Evolutionary conservation across 352 stramenopile species (phyloP).

Genomic region (Globisporangium lucens): DNA sequence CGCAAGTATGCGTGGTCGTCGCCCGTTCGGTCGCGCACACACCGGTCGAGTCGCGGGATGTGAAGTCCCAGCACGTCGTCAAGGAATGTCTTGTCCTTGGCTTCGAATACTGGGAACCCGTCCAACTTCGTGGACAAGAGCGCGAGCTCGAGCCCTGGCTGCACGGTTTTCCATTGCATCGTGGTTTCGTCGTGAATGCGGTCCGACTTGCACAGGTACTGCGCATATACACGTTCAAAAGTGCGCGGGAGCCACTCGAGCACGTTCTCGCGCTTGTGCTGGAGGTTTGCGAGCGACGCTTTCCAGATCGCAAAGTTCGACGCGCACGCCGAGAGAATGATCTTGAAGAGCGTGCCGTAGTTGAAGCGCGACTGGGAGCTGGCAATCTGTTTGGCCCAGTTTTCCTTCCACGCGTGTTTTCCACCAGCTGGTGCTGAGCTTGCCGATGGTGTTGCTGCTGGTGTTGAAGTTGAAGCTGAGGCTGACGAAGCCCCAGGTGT

Average conservation of each 20-base stretch:
- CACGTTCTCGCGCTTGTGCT: constrained; percentile 65
- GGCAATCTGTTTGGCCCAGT: constrained; percentile 77
- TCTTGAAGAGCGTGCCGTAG: constrained; percentile 70
- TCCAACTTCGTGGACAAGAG: constrained; percentile 53
- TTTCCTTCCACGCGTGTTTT: constrained; percentile 57
- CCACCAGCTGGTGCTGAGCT: constrained; percentile 7
- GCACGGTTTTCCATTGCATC: constrained; percentile 67
- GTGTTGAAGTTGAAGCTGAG: constrained; percentile 8
- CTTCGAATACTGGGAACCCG: constrained; percentile 57
- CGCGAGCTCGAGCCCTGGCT: constrained; percentile 69
- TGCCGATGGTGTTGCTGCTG: background rate
- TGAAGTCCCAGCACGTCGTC: constrained; percentile 79
- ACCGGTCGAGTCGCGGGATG: constrained; percentile 73
- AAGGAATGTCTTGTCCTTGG: constrained; percentile 63
- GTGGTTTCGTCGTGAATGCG: constrained; percentile 73
- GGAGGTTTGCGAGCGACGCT: constrained; percentile 55
- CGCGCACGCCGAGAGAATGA: constrained; percentile 53
- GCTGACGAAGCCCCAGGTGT: constrained; percentile 10
- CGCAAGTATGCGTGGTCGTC: constrained; percentile 83
- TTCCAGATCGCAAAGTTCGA: constrained; percentile 78
- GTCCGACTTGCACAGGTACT: constrained; percentile 74
- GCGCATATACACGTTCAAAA: constrained; percentile 70
- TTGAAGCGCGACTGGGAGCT: constrained; percentile 65
- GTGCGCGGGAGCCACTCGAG: constrained; percentile 72
- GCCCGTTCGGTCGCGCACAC: constrained; percentile 72